These are phyloP conservation scores for Lablab purpureus DNA, from an alignment of 306 rosid species.

Conservation along the genomic window DNA sequence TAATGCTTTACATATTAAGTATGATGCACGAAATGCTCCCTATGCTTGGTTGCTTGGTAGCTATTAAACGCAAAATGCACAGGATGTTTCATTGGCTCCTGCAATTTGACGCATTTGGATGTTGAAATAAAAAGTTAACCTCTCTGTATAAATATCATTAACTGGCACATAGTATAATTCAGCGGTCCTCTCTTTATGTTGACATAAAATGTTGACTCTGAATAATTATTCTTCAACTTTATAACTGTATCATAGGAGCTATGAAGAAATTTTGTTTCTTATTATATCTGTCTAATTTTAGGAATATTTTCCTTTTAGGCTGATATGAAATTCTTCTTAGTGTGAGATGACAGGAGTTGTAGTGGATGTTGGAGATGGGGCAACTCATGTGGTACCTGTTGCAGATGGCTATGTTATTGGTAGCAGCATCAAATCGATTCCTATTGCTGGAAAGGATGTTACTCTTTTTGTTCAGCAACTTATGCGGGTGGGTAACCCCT, in stretches of 20 bases:
- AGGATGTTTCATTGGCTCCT: background rate
- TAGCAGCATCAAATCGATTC: constrained; percentile 95
- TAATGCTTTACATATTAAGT: constrained; percentile 13
- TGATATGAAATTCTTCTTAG: constrained; percentile 70
- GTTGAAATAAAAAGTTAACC: constrained; percentile 17
- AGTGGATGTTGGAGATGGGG: constrained; percentile 97
- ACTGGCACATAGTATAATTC: background rate
- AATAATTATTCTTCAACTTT: constrained; percentile 3
- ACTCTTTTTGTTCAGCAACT: constrained; percentile 97
- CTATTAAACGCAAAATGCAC: constrained; percentile 24
- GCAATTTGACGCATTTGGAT: constrained; percentile 26
- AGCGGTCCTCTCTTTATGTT: background rate
- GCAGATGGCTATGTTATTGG: constrained; percentile 99
- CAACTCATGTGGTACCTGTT: constrained; percentile 94
- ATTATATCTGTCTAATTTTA: background rate
- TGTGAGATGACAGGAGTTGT: constrained; percentile 99
- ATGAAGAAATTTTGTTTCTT: constrained; percentile 56
- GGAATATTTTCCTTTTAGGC: constrained; percentile 45
- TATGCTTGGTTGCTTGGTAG: constrained; percentile 19
- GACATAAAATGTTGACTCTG: constrained; percentile 33
- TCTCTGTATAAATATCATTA: background rate
- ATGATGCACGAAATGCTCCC: background rate
- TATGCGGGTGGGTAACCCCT: constrained; percentile 77
- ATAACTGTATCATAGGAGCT: constrained; percentile 10
- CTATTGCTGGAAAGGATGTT: constrained; percentile 91